Conservation (phyloP, 805 yeast genomes). For the Hanseniaspora thailandica region DNA sequence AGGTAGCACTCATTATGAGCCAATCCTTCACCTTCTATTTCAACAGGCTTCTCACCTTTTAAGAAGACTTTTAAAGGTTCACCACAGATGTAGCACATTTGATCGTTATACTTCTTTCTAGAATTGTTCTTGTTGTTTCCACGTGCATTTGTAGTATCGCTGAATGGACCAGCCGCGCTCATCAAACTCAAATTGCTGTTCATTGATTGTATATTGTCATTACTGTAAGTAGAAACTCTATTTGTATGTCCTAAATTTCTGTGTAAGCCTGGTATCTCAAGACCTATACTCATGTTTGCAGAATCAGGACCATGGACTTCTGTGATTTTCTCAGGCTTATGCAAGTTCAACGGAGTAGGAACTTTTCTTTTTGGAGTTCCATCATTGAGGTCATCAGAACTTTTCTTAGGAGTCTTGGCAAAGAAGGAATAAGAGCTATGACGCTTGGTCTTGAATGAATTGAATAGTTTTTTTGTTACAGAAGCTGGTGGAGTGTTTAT, state of each 20-base stretch:
- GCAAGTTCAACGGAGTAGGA: slow-evolving; percentile 20
- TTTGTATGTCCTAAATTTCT: not conserved
- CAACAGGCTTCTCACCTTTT: slow-evolving; percentile 34
- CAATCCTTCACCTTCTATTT: slow-evolving; percentile 34
- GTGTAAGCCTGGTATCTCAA: not conserved
- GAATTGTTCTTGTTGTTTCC: not conserved
- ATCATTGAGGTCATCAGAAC: not conserved
- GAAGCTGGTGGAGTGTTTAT: slow-evolving; percentile 24
- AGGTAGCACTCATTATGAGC: slow-evolving; percentile 36
- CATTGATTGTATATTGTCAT: not conserved
- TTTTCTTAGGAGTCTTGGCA: not conserved
- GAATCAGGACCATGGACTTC: not conserved
- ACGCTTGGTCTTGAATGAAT: not conserved
- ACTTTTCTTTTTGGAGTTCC: not conserved
- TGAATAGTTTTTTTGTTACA: slow-evolving; percentile 15
- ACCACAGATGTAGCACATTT: slow-evolving; percentile 35
- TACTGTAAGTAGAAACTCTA: not conserved
- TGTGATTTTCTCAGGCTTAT: slow-evolving; percentile 16
- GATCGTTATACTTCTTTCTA: slow-evolving; percentile 24
- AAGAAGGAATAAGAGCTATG: not conserved
- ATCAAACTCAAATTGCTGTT: not conserved
- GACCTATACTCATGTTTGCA: not conserved
- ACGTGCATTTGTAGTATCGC: not conserved
- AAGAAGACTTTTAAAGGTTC: slow-evolving; percentile 33
- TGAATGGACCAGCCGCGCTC: not conserved